Evolutionary conservation across 768 basidiomycete species (phyloP), one percentile per base, ranked within the genome.

Genomic region (Paxillus ammoniavirescens): DNA sequence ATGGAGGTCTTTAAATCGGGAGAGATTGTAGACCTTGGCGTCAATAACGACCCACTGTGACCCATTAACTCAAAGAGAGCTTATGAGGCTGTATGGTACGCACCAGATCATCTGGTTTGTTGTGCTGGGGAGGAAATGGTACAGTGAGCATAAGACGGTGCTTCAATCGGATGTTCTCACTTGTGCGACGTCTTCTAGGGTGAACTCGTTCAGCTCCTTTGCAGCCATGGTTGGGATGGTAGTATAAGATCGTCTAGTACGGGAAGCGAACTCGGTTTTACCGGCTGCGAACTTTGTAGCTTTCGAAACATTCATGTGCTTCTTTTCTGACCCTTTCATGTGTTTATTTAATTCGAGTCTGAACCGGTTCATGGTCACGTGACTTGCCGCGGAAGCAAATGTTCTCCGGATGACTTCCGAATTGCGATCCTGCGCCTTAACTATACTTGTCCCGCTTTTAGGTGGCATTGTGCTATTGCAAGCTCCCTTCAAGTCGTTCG

Each of bases 31-130:
- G 30, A 93, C 90, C 67, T 89, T 89, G 51, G 83, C 80, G 64
- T 95, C 93, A 53, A 94, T 80, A 54, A 91, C 80, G 47, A 94
- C 73, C 91, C 92, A 93, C 86, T 90, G 42, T 18, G 40, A 33
- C 41, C 14, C 17, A 35, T 61, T 21, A 62, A 53, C 13, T 7
- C 26, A 6, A 45, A 26, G 13, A 46, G 18, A 15, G 46, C 18
- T 37, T 6, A 23, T 4, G 6, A 26, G 23, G 15, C 30, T 7
- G 12, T 17, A 36, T 33, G 17, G 10, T 2, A 64, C 83, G 53
- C 51, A 87, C 86, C 51, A 94, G 75, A 73, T 94, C 92, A 51
- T 83, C 89, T 21, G 77, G 72, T 59, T 79, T 87, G 70, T 87
- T 89, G 72, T 95, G 92, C 83, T 89, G 47, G 4, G 42, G 47